Base-by-base conservation (phyloP, 305 asterid genomes). In the Fraxinus platypoda region DNA sequence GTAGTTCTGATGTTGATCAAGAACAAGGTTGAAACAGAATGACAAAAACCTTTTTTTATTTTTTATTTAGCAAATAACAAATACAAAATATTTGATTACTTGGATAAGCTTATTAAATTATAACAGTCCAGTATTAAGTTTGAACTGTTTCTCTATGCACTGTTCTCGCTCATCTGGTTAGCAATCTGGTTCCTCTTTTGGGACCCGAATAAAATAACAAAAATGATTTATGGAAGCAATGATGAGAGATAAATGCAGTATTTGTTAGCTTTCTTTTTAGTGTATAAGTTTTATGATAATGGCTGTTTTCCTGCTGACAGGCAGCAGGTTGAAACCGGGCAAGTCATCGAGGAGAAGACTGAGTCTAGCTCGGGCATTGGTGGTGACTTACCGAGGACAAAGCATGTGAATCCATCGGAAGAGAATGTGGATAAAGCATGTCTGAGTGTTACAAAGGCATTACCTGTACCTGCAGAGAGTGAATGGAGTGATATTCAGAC, bases 361-460 rank as follows among this genome's bases (percentile, higher is more conserved):
- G 99, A 93, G 82, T 90, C 98, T 34, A 89, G 92, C 91, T 89
- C 95, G 26, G 89, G 88, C 83, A 34, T 77, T 54, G 89, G 83
- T 21, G 81, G 84, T 35, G 89, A 91, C 75, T 86, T 88, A 78
- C 93, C 95, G 34, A 85, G 91, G 62, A 94, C 98, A 57, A 96
- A 94, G 89, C 98, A 91, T 71, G 95, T 96, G 83, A 94, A 96
- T 83, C 95, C 97, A 84, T 93, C 97, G 0, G 94, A 94, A 84
- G 95, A 90, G 86, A 96, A 96, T 75, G 97, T 96, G 82, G 98
- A 96, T 83, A 96, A 96, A 90, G 99, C 98, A 70, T 96, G 99
- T 84, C 87, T 93, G 37, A 92, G 97, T 28, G 91, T 90, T 76
- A 90, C 93, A 9, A 90, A 81, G 82, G 87, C 90, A 37, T 87